Percentiles rank a stretch among this genome's conserved stretches.
Evolutionary conservation across 2,329 filamentous ascomycete genomes (phyloP).

Genomic region (Lasiodiplodia sp.): DNA sequence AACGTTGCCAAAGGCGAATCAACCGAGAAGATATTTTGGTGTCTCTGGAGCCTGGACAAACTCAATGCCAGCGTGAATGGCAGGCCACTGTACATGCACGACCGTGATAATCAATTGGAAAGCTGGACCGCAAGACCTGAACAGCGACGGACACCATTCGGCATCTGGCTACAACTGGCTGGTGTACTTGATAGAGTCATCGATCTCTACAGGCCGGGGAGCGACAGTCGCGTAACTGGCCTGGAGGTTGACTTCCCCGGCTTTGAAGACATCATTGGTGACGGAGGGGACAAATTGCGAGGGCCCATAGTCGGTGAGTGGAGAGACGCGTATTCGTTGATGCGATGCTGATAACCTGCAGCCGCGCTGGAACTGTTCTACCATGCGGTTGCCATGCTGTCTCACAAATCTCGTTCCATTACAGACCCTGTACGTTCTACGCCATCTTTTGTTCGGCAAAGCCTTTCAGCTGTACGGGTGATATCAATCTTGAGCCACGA

Average conservation of each 20-base stretch:
- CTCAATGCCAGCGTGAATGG: slow-evolving; percentile 57
- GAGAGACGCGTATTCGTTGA: not conserved
- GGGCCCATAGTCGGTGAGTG: slow-evolving; percentile 46
- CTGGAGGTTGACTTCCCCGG: slow-evolving; percentile 57
- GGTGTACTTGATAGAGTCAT: slow-evolving; percentile 57
- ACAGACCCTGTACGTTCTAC: slow-evolving; percentile 55
- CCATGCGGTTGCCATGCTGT: slow-evolving; percentile 63
- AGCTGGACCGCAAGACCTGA: slow-evolving; percentile 51
- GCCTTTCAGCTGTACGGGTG: slow-evolving; percentile 63
- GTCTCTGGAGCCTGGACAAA: slow-evolving; percentile 57
- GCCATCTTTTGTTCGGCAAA: slow-evolving; percentile 61
- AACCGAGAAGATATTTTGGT: slow-evolving; percentile 58
- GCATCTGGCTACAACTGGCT: slow-evolving; percentile 55
- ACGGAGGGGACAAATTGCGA: slow-evolving; percentile 47
- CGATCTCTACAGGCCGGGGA: slow-evolving; percentile 54
- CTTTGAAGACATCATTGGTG: slow-evolving; percentile 53
- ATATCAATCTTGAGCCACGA: slow-evolving; percentile 59
- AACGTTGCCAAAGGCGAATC: slow-evolving; percentile 46
- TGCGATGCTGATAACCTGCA: not conserved
- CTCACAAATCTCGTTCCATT: slow-evolving; percentile 58
- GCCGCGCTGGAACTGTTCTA: slow-evolving; percentile 60
- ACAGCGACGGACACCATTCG: slow-evolving; percentile 55
- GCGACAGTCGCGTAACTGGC: slow-evolving; percentile 50
- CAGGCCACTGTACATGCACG: slow-evolving; percentile 56
- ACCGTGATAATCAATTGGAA: slow-evolving; percentile 55